Percentiles rank a stretch among this genome's conserved stretches.
Evolutionary conservation across 1,139 yeast genomes (phyloP).

Genomic region (Pichia sp.): DNA sequence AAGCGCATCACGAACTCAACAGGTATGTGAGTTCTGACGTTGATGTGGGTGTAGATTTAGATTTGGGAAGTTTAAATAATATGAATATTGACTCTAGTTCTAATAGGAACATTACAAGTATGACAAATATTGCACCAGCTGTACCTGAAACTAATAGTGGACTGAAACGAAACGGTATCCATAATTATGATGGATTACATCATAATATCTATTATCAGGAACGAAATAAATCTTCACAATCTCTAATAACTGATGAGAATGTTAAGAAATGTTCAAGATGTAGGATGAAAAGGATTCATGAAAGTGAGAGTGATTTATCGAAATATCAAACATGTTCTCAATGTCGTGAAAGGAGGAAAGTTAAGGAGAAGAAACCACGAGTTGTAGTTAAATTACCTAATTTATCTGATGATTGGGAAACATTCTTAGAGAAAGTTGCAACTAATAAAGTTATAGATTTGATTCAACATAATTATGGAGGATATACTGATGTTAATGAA

Average conservation of each 20-base stretch:
- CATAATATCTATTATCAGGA: background rate
- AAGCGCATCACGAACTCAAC: background rate
- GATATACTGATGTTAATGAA: slow-evolving; percentile 24
- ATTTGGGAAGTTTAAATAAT: slow-evolving; percentile 2
- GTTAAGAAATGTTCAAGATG: slow-evolving; percentile 36
- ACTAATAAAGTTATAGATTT: slow-evolving; percentile 29
- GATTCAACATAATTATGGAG: slow-evolving; percentile 29
- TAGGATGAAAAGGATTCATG: slow-evolving; percentile 31
- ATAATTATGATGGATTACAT: background rate
- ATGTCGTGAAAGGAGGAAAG: slow-evolving; percentile 34
- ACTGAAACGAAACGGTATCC: no score
- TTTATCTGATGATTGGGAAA: slow-evolving; percentile 27
- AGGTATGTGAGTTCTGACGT: slow-evolving; percentile 9
- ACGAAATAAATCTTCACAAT: background rate
- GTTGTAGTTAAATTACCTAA: slow-evolving; percentile 25
- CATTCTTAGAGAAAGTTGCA: slow-evolving; percentile 29
- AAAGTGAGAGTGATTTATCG: slow-evolving; percentile 27
- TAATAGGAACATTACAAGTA: no score
- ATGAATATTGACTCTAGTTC: background rate
- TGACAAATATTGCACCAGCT: no score
- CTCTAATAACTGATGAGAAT: background rate
- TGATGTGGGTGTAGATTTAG: slow-evolving; percentile 13
- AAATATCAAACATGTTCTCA: slow-evolving; percentile 35
- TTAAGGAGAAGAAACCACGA: slow-evolving; percentile 25
- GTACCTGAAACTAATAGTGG: no score